phyloP scores from a whole-genome alignment of 1,284 basidiomycete species.

The Golubevia sp. region DNA sequence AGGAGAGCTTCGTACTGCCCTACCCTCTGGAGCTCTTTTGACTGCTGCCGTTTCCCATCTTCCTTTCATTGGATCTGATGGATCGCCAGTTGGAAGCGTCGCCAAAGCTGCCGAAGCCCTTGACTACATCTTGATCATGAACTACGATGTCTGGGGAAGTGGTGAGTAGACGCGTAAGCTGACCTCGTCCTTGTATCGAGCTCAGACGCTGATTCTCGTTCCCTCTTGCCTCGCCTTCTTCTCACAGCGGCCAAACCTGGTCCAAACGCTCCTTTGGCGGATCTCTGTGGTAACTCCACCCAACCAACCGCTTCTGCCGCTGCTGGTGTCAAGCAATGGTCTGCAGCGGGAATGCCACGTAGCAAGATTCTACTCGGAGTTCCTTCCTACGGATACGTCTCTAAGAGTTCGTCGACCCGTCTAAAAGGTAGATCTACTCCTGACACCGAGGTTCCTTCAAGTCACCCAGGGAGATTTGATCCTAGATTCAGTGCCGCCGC shows the following conservation, averaged over 20 bases:
- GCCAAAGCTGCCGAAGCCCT: conserved; percentile 24
- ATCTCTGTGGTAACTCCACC: conserved; percentile 41
- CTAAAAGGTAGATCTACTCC: conserved; percentile 11
- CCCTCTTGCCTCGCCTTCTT: not conserved
- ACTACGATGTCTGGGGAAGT: conserved; percentile 49
- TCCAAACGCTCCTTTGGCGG: conserved; percentile 44
- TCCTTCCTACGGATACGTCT: conserved; percentile 44
- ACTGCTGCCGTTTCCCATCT: conserved; percentile 26
- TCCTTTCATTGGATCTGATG: conserved; percentile 28
- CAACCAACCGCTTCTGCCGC: conserved; percentile 42
- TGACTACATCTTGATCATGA: conserved; percentile 51
- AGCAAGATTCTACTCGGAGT: conserved; percentile 46
- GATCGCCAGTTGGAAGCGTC: conserved; percentile 29
- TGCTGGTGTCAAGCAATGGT: conserved; percentile 38
- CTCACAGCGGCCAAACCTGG: conserved; percentile 20
- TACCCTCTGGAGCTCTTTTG: conserved; percentile 4
- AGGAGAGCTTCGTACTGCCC: not conserved
- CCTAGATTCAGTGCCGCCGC: no score
- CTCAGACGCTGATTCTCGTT: not conserved
- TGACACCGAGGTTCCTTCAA: conserved; percentile 1
- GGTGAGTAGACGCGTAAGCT: not conserved
- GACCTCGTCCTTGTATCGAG: not conserved
- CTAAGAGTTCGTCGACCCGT: conserved; percentile 7
- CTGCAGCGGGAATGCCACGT: conserved; percentile 40
- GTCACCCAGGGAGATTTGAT: not conserved